A percentile compares a stretch with the other conserved stretches of the same genome.
These are phyloP conservation scores for Tylopilus sp. DNA, from an alignment of 1,284 basidiomycete species.

Conservation along the genomic window DNA sequence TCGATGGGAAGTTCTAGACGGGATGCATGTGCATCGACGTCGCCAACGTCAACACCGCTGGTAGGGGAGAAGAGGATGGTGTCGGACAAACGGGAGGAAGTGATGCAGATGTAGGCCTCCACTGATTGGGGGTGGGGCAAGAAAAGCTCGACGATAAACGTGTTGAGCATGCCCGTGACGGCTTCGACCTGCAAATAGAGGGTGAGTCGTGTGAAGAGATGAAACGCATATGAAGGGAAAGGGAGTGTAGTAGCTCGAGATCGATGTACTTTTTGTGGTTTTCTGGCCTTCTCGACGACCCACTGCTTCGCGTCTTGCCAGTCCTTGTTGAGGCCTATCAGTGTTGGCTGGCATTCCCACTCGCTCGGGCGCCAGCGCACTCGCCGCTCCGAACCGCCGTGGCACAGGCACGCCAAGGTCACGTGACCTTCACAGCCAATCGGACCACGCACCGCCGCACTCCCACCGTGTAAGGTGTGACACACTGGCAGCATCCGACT, in stretches of 20 bases:
- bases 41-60: constrained; percentile 97
- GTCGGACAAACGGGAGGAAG: constrained; percentile 92
- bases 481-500: too few relatives aligned
- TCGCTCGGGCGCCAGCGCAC: too few relatives aligned
- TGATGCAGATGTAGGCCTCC: constrained; percentile 99
- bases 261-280: constrained; percentile 74
- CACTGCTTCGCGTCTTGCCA: constrained; percentile 85
- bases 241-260: background rate
- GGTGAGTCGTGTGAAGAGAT: constrained; percentile 16
- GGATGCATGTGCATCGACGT: constrained; percentile 97
- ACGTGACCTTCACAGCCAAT: too few relatives aligned
- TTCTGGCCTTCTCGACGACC: constrained; percentile 88
- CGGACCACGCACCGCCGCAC: too few relatives aligned
- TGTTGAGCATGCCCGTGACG: constrained; percentile 91
- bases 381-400: too few relatives aligned
- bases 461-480: too few relatives aligned
- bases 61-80: constrained; percentile 98
- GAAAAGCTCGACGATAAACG: constrained; percentile 98
- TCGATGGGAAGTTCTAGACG: constrained; percentile 80
- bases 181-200: constrained; percentile 69
- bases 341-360: too few relatives aligned
- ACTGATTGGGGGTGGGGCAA: constrained; percentile 90
- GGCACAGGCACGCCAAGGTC: too few relatives aligned
- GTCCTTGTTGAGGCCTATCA: constrained; percentile 89
- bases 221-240: background rate